Base-by-base conservation (phyloP, 2,329 filamentous ascomycete species). In the Pseudocercospora pini-densiflorae region DNA sequence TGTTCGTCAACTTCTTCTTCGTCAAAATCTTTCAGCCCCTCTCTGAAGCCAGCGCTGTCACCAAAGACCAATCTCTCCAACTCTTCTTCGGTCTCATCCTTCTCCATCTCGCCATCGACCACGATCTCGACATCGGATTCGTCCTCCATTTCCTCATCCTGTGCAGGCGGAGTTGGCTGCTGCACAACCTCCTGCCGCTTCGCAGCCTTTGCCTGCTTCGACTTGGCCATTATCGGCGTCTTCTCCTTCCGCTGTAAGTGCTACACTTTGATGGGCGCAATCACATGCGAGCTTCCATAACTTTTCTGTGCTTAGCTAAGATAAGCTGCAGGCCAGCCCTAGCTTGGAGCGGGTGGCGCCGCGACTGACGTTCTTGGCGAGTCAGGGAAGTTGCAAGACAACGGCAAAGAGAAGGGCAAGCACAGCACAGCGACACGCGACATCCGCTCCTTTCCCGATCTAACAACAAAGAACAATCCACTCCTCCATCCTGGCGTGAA, bases 51-150 rank as follows among this genome's bases (percentile, higher is more conserved):
- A n/a, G 88, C 86, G 55, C 90, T 89, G 80, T 97, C 92, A 63
- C 95, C 95, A 68, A 99, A 92, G 3, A 99, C 91, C 68, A 97
- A 83, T 70, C 89, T 88, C 81, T 97, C 94, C 43, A 77, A 67
- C 72, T 77, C 76, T 66, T 70, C 68, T 67, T 77, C 76, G 5
- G 68, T 71, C 40, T 72, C 74, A 59, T 76, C 75, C 63, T 75
- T 76, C 53, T 72, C 72, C 2, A 66, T 24, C 62, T 72, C 74
- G 57, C 69, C 71, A 40, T 77, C 73, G 7, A 73, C 66, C 33
- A 67, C 62, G 54, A 76, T 68, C 21, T 76, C 74, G n/a, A 74
- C 71, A 36, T 76, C 73, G 12, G 73, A 75, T 53, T 73, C 72
- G 16, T 72, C 69, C 16, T 73, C 70, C 40, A 67, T 63, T 21